Percentiles rank a stretch among this genome's conserved stretches.
Conservation (phyloP, 768 basidiomycete species). For the Trametes elegans region DNA sequence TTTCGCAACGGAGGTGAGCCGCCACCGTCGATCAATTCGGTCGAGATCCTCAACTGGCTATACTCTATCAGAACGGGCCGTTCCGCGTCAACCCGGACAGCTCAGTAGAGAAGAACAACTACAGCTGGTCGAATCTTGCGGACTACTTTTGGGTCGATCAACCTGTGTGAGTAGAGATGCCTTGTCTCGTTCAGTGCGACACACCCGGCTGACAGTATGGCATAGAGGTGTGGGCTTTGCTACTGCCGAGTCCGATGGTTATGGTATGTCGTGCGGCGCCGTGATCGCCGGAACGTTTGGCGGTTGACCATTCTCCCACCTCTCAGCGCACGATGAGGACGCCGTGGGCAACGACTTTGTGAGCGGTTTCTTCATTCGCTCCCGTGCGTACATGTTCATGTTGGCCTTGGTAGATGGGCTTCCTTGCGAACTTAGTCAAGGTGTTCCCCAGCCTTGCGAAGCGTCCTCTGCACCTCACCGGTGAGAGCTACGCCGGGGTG, state of each 20-base stretch:
- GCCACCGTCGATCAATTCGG: background rate
- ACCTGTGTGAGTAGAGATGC: conserved; percentile 40
- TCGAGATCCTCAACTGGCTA: background rate
- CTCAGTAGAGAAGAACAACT: conserved; percentile 45
- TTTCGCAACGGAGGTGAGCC: conserved; percentile 49
- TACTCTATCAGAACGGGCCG: conserved; percentile 58
- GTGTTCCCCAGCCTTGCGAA: conserved; percentile 66
- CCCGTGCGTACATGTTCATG: background rate
- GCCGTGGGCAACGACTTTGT: conserved; percentile 51
- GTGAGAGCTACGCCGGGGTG: conserved; percentile 73
- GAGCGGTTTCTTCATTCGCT: too few relatives aligned
- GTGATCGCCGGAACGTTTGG: too few relatives aligned
- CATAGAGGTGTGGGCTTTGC: conserved; percentile 52
- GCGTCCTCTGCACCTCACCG: conserved; percentile 64
- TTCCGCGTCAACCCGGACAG: too few relatives aligned
- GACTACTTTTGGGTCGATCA: conserved; percentile 74
- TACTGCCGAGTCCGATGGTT: conserved; percentile 58
- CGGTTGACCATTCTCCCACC: too few relatives aligned
- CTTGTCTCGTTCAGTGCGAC: background rate
- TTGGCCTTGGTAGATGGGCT: conserved; percentile 50
- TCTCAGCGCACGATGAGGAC: too few relatives aligned
- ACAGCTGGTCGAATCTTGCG: conserved; percentile 57
- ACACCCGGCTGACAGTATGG: background rate
- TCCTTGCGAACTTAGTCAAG: conserved; percentile 64
- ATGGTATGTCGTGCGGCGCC: conserved; percentile 38